Evolutionary conservation across 2,329 filamentous ascomycete genomes (phyloP).

Genomic region (Fusarium multiceps): DNA sequence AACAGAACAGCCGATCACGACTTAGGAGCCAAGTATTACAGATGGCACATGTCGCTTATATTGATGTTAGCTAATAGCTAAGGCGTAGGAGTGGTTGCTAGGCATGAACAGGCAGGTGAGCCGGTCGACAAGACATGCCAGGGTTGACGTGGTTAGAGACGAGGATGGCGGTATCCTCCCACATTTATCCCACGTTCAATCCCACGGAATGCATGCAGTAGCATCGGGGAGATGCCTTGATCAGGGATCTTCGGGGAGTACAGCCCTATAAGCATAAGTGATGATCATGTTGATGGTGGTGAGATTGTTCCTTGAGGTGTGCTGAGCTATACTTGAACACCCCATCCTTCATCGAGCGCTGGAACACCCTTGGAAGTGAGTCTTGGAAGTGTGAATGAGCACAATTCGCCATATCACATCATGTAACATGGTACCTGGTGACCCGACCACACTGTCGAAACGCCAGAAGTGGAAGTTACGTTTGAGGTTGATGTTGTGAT

Average conservation of each 20-base stretch:
- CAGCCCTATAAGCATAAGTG: slow-evolving; percentile 25
- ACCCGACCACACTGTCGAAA: background rate
- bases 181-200: background rate
- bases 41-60: background rate
- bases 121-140: background rate
- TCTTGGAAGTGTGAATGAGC: background rate
- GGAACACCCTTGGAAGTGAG: background rate
- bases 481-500: slow-evolving; percentile 15
- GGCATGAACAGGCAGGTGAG: slow-evolving; percentile 34
- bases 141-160: slow-evolving; percentile 19
- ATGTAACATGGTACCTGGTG: background rate
- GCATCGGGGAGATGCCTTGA: background rate
- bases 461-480: background rate
- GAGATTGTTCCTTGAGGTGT: background rate
- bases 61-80: background rate
- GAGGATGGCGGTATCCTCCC: slow-evolving; percentile 26
- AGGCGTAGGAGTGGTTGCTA: background rate
- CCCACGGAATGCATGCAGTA: background rate
- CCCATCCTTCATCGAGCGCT: background rate
- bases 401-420: slow-evolving; percentile 19
- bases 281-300: background rate
- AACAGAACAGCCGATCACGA: background rate
- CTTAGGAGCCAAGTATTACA: background rate
- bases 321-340: background rate
- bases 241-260: slow-evolving; percentile 35